Evolutionary conservation across 164 flowering plant genomes (phyloP), one percentile per base, ranked within the genome.

Genomic region (Houttuynia cordata): DNA sequence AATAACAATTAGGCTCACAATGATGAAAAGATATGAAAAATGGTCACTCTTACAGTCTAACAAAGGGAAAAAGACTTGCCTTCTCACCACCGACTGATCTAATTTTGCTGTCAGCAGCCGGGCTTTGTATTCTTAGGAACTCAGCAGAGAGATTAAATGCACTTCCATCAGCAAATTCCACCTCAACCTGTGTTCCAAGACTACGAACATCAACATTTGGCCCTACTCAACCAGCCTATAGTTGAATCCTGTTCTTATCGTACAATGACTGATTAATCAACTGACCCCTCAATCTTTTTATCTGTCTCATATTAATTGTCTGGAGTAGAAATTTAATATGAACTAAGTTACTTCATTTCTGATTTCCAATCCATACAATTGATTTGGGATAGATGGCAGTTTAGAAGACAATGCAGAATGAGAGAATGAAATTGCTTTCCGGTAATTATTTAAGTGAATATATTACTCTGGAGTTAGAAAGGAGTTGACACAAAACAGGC

Each of bases 81-180:
- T 86, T 93, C 61, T 93, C 94, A 59, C 88, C 97, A 9, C 92
- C 89, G 40, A 90, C 70, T 49, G 96, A 78, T 63, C 94, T 71
- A 51, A 84, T 59, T 71, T 83, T 89, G 73, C 86, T 80, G 63
- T 86, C 86, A 42, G 65, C 93, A 70, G 96, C 91, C 10, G 96
- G 91, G 71, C 93, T 86, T 56, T 81, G 57, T 30, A 83, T 58
- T 64, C 96, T 72, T 24, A 89, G 74, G 70, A 73, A 89, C 59
- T 84, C 91, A 56, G 91, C 91, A 9, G 91, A 78, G 37, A 86
- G 61, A 67, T 58, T 75, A 61, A 74, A 89, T 20, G 57, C 53
- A 56, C 66, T 78, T 8, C 86, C 85, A 70, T 86, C 66, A 19
- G 76, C 68, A 72, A 76, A 86, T 72, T 77, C 85, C 37, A 86